Percentiles rank a stretch among this genome's conserved stretches.
These are phyloP conservation scores for Populus trichocarpa DNA, from an alignment of 441 rosid species.

Conservation along the genomic window DNA sequence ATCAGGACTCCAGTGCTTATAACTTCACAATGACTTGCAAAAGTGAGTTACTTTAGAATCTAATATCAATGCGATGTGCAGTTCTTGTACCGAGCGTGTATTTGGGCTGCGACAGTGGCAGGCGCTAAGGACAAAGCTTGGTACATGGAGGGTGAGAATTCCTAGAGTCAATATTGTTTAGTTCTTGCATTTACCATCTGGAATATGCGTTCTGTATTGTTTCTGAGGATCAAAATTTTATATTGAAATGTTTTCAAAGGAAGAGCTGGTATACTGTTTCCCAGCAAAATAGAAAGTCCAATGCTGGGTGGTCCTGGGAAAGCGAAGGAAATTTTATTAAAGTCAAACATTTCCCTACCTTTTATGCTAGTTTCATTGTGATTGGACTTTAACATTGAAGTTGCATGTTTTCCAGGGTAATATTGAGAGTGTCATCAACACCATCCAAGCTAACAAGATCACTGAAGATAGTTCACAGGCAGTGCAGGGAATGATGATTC, in stretches of 20 bases:
- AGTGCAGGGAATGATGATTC: slow-evolving; percentile 58
- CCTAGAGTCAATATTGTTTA: background rate
- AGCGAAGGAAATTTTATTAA: background rate
- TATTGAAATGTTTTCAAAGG: background rate
- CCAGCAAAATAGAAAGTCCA: background rate
- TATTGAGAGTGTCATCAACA: slow-evolving; percentile 62
- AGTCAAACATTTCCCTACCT: background rate
- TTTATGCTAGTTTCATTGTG: background rate
- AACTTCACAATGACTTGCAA: background rate
- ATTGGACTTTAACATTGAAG: background rate
- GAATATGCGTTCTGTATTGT: background rate
- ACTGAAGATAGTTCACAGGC: slow-evolving; percentile 76
- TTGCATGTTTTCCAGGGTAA: slow-evolving; percentile 50
- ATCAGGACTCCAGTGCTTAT: background rate
- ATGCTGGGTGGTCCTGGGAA: background rate
- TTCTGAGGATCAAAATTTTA: background rate
- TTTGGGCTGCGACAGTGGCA: slow-evolving; percentile 84
- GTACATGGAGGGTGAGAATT: slow-evolving; percentile 75
- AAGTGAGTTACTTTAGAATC: slow-evolving; percentile 1
- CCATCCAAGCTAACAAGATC: slow-evolving; percentile 85
- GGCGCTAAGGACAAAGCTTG: slow-evolving; percentile 65
- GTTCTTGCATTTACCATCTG: background rate
- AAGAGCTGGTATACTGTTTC: background rate
- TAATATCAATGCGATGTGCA: slow-evolving; percentile 28
- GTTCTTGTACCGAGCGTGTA: slow-evolving; percentile 70